These are phyloP conservation scores for Alternaria hordeiaustralica DNA, from an alignment of 2,329 filamentous ascomycete species.

Conservation along the genomic window DNA sequence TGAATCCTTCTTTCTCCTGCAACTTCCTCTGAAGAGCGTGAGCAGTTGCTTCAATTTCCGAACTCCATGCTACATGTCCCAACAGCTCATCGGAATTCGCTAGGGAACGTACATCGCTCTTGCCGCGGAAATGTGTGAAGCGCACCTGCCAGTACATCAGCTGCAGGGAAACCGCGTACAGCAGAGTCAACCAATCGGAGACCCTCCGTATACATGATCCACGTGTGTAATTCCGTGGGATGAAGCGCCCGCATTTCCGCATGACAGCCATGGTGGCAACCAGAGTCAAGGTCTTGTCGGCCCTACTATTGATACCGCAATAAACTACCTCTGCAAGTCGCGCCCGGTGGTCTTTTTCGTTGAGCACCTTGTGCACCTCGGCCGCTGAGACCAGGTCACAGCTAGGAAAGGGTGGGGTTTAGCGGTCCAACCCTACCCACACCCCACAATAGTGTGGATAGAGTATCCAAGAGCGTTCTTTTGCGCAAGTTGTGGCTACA, in stretches of 20 bases:
- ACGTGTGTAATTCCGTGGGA: background rate
- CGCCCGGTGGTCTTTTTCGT: background rate
- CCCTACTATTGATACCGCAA: background rate
- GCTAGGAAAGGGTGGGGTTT: background rate
- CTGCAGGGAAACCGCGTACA: background rate
- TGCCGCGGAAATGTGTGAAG: background rate
- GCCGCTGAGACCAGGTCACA: too few relatives aligned
- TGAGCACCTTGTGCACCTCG: background rate
- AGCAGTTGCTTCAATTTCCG: fast-evolving
- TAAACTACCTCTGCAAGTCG: background rate
- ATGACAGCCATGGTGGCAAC: background rate
- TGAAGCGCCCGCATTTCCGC: background rate
- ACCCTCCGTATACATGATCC: background rate
- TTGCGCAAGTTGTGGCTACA: slow-evolving; percentile 6
- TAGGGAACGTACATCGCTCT: background rate
- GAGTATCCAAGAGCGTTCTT: background rate
- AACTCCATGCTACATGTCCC: background rate
- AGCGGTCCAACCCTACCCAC: background rate
- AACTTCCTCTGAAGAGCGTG: too few relatives aligned
- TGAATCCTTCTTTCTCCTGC: background rate
- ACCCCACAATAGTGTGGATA: background rate
- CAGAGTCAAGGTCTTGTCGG: background rate
- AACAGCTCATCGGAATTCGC: background rate
- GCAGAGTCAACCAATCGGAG: background rate
- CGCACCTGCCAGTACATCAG: background rate